Evolutionary conservation across 371 early-diverging fungal genomes (phyloP).

Genomic region (Funneliformis caledonium): DNA sequence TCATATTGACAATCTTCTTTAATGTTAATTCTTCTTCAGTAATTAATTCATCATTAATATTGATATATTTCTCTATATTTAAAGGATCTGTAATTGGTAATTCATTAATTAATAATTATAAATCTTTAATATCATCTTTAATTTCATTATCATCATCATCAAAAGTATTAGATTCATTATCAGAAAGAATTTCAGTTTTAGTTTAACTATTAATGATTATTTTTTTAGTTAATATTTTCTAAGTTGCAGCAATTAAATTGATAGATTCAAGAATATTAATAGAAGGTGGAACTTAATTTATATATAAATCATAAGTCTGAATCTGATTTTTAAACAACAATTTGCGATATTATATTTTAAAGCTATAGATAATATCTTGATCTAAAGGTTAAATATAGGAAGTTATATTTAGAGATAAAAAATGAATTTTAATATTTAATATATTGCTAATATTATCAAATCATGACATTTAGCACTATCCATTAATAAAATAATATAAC

Average conservation of each 20-base stretch:
- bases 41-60: constrained; percentile 5
- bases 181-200: background rate
- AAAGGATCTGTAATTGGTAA: constrained; percentile 10
- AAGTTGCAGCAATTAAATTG: background rate
- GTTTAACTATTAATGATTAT: background rate
- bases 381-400: background rate
- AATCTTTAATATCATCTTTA: background rate
- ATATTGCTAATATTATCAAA: background rate
- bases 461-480: background rate
- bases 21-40: background rate
- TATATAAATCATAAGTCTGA: background rate
- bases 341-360: background rate
- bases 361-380: background rate
- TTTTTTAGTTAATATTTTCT: background rate
- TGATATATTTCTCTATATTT: constrained; percentile 1
- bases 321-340: background rate
- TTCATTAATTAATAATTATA: background rate
- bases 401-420: background rate
- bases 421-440: background rate
- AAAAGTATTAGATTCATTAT: too few relatives aligned
- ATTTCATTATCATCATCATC: too few relatives aligned
- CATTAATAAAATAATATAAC: background rate
- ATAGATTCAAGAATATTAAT: constrained; percentile 15
- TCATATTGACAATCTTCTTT: background rate
- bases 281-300: background rate